Evolutionary conservation across 805 yeast genomes (phyloP).

Genomic region (Lachancea lanzarotensis): DNA sequence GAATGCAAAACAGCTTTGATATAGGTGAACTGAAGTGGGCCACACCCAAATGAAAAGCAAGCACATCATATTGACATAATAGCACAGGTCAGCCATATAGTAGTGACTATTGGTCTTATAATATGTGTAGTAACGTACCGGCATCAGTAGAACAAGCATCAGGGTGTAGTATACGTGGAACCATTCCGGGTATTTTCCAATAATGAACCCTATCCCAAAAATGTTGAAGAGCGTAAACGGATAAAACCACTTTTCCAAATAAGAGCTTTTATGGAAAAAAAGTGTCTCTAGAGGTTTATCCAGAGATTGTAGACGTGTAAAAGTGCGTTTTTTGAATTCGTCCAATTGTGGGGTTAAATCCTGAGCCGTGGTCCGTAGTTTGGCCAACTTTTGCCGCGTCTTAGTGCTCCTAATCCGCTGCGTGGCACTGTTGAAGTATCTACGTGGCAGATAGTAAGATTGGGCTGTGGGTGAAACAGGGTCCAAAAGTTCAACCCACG

Average conservation of each 20-base stretch:
- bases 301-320: conserved; percentile 19
- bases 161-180: conserved; percentile 72
- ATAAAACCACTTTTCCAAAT: conserved; percentile 73
- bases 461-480: conserved; percentile 24
- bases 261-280: conserved; percentile 37
- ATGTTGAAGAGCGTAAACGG: conserved; percentile 63
- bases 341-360: conserved; percentile 18
- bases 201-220: conserved; percentile 63
- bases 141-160: conserved; percentile 60
- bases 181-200: conserved; percentile 70
- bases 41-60: conserved; percentile 73
- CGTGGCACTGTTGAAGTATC: conserved; percentile 6
- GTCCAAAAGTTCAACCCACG: conserved; percentile 25
- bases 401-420: conserved; percentile 3
- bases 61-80: conserved; percentile 72
- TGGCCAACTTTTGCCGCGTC: conserved; percentile 5
- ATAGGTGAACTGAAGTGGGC: conserved; percentile 67
- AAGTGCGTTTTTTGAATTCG: conserved; percentile 19
- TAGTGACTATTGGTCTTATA: conserved; percentile 75
- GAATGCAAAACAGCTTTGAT: conserved; percentile 77
- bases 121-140: conserved; percentile 77
- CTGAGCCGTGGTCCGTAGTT: conserved; percentile 9
- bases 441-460: conserved; percentile 8
- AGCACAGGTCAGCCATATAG: conserved; percentile 88
- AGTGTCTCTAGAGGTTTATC: conserved; percentile 28